Conservation (phyloP, 768 basidiomycete genomes). For the Chalciporus piperatus region DNA sequence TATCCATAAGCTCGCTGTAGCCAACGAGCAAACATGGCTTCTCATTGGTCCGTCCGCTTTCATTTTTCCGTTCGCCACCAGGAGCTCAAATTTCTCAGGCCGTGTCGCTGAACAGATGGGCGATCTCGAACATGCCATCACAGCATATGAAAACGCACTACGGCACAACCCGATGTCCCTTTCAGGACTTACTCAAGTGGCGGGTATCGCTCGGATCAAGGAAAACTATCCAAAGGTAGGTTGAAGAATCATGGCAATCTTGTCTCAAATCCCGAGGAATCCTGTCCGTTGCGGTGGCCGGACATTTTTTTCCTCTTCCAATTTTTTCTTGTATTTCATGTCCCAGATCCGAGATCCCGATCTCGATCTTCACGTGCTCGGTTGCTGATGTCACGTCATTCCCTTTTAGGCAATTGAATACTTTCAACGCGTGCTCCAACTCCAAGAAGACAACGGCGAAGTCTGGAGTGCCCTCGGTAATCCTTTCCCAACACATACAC, state of each 20-base stretch:
- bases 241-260: slow-evolving; percentile 31
- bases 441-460: slow-evolving; percentile 96
- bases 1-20: slow-evolving; percentile 74
- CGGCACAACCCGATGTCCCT: slow-evolving; percentile 93
- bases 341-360: slow-evolving; percentile 22
- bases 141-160: slow-evolving; percentile 92
- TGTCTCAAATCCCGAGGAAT: slow-evolving; percentile 31
- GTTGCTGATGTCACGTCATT: slow-evolving; percentile 29
- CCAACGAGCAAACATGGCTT: slow-evolving; percentile 95
- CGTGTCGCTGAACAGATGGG: slow-evolving; percentile 94
- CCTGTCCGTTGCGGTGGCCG: slow-evolving; percentile 25
- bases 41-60: slow-evolving; percentile 62
- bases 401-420: slow-evolving; percentile 84
- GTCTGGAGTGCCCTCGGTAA: slow-evolving; percentile 95
- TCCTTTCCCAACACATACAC: slow-evolving; percentile 25
- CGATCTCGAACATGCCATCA: slow-evolving; percentile 88
- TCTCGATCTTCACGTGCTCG: slow-evolving; percentile 31
- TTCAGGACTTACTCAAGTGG: slow-evolving; percentile 88
- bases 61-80: not conserved
- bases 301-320: slow-evolving; percentile 19
- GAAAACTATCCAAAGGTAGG: slow-evolving; percentile 94
- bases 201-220: slow-evolving; percentile 94
- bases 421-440: slow-evolving; percentile 86
- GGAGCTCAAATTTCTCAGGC: slow-evolving; percentile 50
- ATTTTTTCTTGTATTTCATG: slow-evolving; percentile 6